Percentiles rank a stretch among this genome's conserved stretches.
Evolutionary conservation across 352 stramenopile species (phyloP).

Genomic region (Pythium myriotylum): DNA sequence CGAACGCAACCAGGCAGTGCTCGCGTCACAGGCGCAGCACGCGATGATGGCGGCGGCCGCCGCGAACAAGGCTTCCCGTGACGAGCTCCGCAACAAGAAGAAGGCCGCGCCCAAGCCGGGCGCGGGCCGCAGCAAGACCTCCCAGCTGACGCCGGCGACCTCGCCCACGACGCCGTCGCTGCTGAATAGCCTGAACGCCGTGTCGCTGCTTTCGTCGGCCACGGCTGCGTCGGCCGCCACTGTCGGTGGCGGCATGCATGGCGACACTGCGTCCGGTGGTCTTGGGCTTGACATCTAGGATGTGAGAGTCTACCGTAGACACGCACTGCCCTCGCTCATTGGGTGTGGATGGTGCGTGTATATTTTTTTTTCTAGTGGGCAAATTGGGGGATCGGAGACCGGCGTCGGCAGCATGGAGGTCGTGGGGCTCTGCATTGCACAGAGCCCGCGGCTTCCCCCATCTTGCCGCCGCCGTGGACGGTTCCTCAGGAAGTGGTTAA

Average conservation of each 20-base stretch:
- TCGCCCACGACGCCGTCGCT: conserved; percentile 31
- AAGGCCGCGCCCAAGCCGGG: conserved; percentile 7
- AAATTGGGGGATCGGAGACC: conserved; percentile 16
- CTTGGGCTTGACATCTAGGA: conserved; percentile 17
- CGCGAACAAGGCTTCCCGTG: conserved; percentile 18
- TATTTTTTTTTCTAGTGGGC: conserved; percentile 22
- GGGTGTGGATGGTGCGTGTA: conserved; percentile 13
- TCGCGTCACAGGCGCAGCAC: conserved; percentile 24
- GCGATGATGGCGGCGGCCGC: conserved; percentile 19
- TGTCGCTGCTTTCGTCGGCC: conserved; percentile 27
- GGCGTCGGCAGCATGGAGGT: conserved; percentile 2
- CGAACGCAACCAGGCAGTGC: conserved; percentile 60
- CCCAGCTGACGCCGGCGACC: conserved; percentile 27
- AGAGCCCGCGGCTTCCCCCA: conserved; percentile 1
- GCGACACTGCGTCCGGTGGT: conserved; percentile 11
- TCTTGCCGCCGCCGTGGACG: not conserved
- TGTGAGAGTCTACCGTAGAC: conserved; percentile 8
- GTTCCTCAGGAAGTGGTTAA: conserved; percentile 31
- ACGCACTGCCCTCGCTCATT: conserved; percentile 14
- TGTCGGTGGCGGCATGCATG: conserved; percentile 14
- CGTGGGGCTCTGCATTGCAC: conserved; percentile 10
- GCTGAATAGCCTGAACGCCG: conserved; percentile 28
- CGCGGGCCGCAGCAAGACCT: conserved; percentile 15
- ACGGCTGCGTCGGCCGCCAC: conserved; percentile 3
- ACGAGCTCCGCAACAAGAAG: conserved; percentile 18